phyloP scores from a whole-genome alignment of 2,329 filamentous ascomycete genomes.

The Annulohypoxylon truncatum region DNA sequence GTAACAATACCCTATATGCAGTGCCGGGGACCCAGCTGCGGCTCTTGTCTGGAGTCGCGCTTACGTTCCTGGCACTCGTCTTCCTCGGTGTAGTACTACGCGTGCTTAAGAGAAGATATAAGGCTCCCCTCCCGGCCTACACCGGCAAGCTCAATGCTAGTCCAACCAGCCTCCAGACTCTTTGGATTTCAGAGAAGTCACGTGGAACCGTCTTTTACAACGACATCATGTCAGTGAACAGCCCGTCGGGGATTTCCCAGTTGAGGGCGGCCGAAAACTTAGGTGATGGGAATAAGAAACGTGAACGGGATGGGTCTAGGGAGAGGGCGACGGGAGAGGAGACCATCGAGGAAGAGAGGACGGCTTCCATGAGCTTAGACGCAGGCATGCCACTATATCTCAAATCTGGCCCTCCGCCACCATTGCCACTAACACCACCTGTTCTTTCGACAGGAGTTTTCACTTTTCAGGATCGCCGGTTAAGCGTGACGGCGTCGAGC shows the following conservation, averaged over 20 bases:
- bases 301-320: constrained; percentile 22
- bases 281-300: constrained; percentile 19
- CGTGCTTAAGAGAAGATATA: constrained; percentile 41
- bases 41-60: constrained; percentile 40
- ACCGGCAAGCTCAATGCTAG: constrained; percentile 19
- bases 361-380: constrained; percentile 37
- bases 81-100: constrained; percentile 41
- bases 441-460: constrained; percentile 57
- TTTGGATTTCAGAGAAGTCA: constrained; percentile 46
- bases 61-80: constrained; percentile 39
- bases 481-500: constrained; percentile 50
- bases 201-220: constrained; percentile 47
- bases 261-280: constrained; percentile 15
- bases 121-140: constrained; percentile 26
- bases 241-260: constrained; percentile 36
- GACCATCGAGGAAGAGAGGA: constrained; percentile 24
- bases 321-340: constrained; percentile 30
- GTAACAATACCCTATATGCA: constrained; percentile 47
- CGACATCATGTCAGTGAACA: constrained; percentile 46
- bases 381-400: constrained; percentile 48
- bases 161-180: constrained; percentile 30
- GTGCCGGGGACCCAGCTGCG: constrained; percentile 46
- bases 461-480: constrained; percentile 56
- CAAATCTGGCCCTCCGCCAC: constrained; percentile 56
- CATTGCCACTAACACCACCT: constrained; percentile 63